Evolutionary conservation across 2,329 filamentous ascomycete genomes (phyloP).

Genomic region (Plenodomus lindquistii): DNA sequence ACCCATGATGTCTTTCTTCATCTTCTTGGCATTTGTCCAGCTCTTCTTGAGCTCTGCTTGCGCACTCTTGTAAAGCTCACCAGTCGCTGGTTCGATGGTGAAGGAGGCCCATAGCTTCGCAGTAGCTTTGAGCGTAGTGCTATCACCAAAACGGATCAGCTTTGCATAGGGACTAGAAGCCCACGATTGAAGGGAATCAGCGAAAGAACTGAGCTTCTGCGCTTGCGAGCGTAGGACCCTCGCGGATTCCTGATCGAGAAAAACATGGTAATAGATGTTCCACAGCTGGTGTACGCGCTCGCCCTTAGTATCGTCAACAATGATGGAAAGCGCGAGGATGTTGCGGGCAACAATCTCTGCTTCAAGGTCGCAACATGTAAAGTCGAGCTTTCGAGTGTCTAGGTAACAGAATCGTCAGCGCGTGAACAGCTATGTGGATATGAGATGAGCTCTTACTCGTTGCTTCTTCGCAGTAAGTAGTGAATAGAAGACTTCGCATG

Average conservation of each 20-base stretch:
- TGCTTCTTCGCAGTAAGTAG: constrained; percentile 11
- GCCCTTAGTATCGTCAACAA: constrained; percentile 49
- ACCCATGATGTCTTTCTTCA: neutral
- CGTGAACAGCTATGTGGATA: neutral
- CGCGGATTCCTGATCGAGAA: constrained; percentile 47
- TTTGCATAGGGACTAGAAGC: constrained; percentile 50
- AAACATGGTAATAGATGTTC: constrained; percentile 61
- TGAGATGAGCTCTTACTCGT: constrained; percentile 13
- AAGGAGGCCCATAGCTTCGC: constrained; percentile 49
- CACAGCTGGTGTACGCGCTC: constrained; percentile 46
- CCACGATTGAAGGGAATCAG: constrained; percentile 52
- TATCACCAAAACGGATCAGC: constrained; percentile 55
- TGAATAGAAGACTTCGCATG: constrained; percentile 59
- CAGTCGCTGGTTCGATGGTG: constrained; percentile 1
- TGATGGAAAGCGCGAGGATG: constrained; percentile 55
- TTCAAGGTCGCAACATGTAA: constrained; percentile 62
- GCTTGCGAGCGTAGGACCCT: constrained; percentile 49
- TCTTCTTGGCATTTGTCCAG: neutral
- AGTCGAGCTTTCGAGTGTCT: constrained; percentile 12
- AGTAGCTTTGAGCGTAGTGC: constrained; percentile 50
- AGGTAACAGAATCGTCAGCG: neutral
- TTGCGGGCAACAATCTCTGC: constrained; percentile 60
- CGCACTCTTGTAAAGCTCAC: neutral
- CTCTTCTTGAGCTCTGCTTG: constrained; percentile 1
- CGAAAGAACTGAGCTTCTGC: constrained; percentile 48